Conservation (phyloP, 352 stramenopile genomes). For the Globisporangium recalcitrans region DNA sequence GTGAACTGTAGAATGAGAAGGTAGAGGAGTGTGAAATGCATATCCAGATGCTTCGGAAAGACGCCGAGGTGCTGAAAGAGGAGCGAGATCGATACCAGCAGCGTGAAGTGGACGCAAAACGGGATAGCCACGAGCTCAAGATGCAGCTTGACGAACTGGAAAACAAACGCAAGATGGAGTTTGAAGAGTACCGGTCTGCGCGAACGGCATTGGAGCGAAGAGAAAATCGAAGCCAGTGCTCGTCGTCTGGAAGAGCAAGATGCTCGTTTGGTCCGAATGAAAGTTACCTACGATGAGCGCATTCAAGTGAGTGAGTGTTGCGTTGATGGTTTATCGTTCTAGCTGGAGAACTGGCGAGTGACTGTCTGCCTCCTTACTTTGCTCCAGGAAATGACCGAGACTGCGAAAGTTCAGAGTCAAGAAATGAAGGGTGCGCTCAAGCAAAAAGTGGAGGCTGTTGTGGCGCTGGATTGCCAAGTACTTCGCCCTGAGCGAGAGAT, state of each 20-base stretch:
- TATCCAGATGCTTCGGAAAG: constrained; percentile 38
- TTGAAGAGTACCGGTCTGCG: constrained; percentile 59
- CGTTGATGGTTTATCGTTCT: background rate
- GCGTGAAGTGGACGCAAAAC: constrained; percentile 52
- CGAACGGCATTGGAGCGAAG: constrained; percentile 51
- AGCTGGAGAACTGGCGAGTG: too few species aligned
- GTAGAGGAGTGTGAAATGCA: constrained; percentile 49
- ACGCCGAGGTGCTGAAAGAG: constrained; percentile 37
- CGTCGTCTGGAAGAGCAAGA: constrained; percentile 42
- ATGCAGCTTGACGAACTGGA: constrained; percentile 73
- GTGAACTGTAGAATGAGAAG: constrained; percentile 33
- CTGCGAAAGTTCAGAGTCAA: constrained; percentile 21
- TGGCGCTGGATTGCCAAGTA: constrained; percentile 35
- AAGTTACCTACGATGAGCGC: constrained; percentile 44
- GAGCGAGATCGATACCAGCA: constrained; percentile 62
- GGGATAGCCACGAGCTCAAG: constrained; percentile 49
- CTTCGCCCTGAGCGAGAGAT: constrained; percentile 37
- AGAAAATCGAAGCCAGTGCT: constrained; percentile 36
- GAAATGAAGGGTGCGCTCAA: constrained; percentile 30
- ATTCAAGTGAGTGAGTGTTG: constrained; percentile 24
- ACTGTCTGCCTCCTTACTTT: background rate
- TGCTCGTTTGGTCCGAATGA: constrained; percentile 24
- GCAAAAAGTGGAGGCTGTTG: constrained; percentile 25
- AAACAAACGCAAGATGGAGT: constrained; percentile 50
- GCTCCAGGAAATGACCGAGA: constrained; percentile 20